Base-by-base conservation (phyloP, 164 flowering plant genomes). In the Akebia trifoliata region DNA sequence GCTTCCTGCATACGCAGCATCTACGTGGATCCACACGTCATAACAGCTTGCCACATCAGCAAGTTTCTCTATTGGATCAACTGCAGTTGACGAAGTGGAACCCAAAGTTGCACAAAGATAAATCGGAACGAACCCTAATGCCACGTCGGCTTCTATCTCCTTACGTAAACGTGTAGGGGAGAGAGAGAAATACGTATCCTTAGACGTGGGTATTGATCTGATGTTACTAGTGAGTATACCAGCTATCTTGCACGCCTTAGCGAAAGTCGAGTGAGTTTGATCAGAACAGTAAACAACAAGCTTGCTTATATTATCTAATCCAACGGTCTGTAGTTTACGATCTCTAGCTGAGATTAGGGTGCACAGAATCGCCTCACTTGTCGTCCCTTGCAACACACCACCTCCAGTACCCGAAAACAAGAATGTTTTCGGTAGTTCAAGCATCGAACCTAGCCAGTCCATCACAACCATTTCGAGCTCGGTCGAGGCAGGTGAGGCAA, bases 281-380 rank as follows among this genome's bases (percentile, higher is more conserved):
- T 85, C 91, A 0, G 87, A 80, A 10, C 79, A 65, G 51, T 82
- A 83, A 0, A 78, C 88, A 2, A 74, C 84, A 6, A 83, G 79
- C 51, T 74, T 74, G 11, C 18, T 21, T 1, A 74, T 47, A 22
- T 57, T 56, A 0, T 50, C 69, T 0, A 15, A 36, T 0, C 81
- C 85, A 15, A 64, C 6, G 0, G 2, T 12, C 0, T 50, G 57
- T 0, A 82, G 53, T 1, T 62, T 61, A 1, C 55, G 53, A 36
- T 82, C 86, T 48, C 83, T 59, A 0, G 85, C 88, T 0, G 86
- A 83, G 6, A 72, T 47, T 10, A 85, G 59, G 0, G 87, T 78
- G 38, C 78, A 78, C 1, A 82, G 57, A 28, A 82, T 62, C 5
- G 84, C 65, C 49, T 80, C 84, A 42, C 81, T 76, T 1, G 86